Percentiles rank a stretch among this genome's conserved stretches.
phyloP scores from a whole-genome alignment of 2,329 filamentous ascomycete species.

The Leptographium lundbergii region DNA sequence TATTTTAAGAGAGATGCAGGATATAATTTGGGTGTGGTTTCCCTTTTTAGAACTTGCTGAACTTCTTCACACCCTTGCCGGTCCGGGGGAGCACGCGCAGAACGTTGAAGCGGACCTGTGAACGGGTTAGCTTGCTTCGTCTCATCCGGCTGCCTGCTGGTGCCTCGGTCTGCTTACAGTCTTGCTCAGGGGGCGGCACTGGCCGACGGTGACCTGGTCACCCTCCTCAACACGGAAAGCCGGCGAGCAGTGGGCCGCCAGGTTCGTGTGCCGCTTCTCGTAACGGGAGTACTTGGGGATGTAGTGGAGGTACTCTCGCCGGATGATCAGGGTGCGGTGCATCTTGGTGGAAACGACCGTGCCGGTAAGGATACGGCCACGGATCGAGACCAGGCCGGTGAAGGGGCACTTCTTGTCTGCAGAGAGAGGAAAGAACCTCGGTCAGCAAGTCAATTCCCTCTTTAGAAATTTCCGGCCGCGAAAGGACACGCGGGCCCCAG shows the following conservation, averaged over 20 bases:
- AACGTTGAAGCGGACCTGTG: conserved; percentile 96
- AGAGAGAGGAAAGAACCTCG: not conserved
- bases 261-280: conserved; percentile 99
- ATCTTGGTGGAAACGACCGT: conserved; percentile 99
- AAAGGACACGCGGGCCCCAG: not conserved
- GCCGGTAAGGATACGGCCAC: conserved; percentile 98
- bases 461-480: not conserved
- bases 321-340: conserved; percentile 99
- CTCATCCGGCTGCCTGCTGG: not conserved
- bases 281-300: conserved; percentile 99
- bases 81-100: conserved; percentile 96
- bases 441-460: not conserved
- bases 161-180: conserved; percentile 45
- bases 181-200: conserved; percentile 99
- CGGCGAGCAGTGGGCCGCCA: conserved; percentile 95
- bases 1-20: not conserved
- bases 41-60: conserved; percentile 84
- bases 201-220: conserved; percentile 98
- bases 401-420: conserved; percentile 99
- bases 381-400: conserved; percentile 97
- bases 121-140: not conserved
- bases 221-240: conserved; percentile 99
- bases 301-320: conserved; percentile 99
- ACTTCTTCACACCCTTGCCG: conserved; percentile 94
- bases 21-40: not conserved